Evolutionary conservation across 345 rosid species (phyloP).

Genomic region (Mangifera indica): DNA sequence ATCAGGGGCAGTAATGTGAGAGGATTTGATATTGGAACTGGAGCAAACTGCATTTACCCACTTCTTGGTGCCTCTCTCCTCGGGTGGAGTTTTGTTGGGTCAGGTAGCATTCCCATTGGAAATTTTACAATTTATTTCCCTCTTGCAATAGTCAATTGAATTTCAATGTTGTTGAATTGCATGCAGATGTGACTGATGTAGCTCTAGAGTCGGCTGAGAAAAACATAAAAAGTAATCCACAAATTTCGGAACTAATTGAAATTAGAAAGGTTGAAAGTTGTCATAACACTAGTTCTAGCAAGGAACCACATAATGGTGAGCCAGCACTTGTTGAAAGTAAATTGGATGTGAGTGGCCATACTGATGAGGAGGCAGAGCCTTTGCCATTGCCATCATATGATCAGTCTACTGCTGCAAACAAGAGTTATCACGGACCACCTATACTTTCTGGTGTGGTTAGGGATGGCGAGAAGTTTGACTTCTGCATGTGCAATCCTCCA

Average conservation of each 20-base stretch:
- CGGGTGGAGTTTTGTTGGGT: constrained; percentile 78
- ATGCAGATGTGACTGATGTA: constrained; percentile 71
- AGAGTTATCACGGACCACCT: constrained; percentile 43
- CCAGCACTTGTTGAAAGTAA: constrained; percentile 26
- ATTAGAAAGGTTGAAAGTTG: constrained; percentile 53
- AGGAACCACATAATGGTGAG: constrained; percentile 21
- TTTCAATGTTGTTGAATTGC: constrained; percentile 24
- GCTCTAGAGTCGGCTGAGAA: constrained; percentile 92
- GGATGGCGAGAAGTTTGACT: constrained; percentile 76
- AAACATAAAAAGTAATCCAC: constrained; percentile 69
- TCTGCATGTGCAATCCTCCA: constrained; percentile 98
- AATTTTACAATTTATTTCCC: neutral
- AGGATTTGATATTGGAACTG: constrained; percentile 94
- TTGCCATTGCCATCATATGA: constrained; percentile 23
- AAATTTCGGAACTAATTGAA: constrained; percentile 60
- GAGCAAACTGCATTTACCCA: constrained; percentile 93
- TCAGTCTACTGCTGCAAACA: constrained; percentile 21
- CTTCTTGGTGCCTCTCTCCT: constrained; percentile 87
- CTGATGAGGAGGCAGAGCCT: constrained; percentile 18
- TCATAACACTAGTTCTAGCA: constrained; percentile 15
- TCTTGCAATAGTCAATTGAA: neutral
- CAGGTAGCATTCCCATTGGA: constrained; percentile 45
- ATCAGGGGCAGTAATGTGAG: constrained; percentile 37
- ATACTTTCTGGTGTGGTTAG: constrained; percentile 63
- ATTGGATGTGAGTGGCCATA: constrained; percentile 7